Base-by-base conservation (phyloP, 2,329 filamentous ascomycete genomes). In the Cladosporium velox region DNA sequence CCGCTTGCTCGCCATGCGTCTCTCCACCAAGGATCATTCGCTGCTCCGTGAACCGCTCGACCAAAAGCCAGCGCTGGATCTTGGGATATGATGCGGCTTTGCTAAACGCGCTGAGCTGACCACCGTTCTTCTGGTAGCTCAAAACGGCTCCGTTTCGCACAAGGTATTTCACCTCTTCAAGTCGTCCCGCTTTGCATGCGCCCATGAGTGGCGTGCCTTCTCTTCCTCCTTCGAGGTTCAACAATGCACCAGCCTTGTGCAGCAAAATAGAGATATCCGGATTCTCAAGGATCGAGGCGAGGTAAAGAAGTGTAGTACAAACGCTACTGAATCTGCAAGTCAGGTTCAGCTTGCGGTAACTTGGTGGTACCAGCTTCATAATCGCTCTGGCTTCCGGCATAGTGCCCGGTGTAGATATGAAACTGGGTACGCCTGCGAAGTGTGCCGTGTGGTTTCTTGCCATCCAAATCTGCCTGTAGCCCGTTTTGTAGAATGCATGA, bases 31-130 rank as follows among this genome's bases (percentile, higher is more conserved):
- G 12, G 21, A 59, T 47, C 57, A 21, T 59, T 34, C 38, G 38
- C 58, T 59, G 58, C n/a, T 61, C 59, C 10, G n/a, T 38, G 30
- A 61, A 51, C 4, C 59, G 59, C 5, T 26, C 44, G 30, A 61
- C 59, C 3, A 61, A n/a, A 5, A 61, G 6, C 59, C 59, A 61
- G 18, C 30, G 44, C 34, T 44, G 35, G 38, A 59, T 59, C n/a
- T 32, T 59, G 1, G 38, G 38, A 21, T 47, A 11, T 2, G 24
- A 47, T 10, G 21, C 2, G 14, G 57, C 57, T 7, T 47, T 47
- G 8, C 2, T 1, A 18, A 59, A 59, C 10, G 57, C 34, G 2
- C 4, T 41, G 38, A n/a, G n/a, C n/a, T n/a, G n/a, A n/a, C n/a
- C n/a, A n/a, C n/a, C n/a, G n/a, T n/a, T n/a, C n/a, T n/a, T n/a